These are phyloP conservation scores for Boletales sp. DNA, from an alignment of 768 basidiomycete genomes.

Conservation along the genomic window DNA sequence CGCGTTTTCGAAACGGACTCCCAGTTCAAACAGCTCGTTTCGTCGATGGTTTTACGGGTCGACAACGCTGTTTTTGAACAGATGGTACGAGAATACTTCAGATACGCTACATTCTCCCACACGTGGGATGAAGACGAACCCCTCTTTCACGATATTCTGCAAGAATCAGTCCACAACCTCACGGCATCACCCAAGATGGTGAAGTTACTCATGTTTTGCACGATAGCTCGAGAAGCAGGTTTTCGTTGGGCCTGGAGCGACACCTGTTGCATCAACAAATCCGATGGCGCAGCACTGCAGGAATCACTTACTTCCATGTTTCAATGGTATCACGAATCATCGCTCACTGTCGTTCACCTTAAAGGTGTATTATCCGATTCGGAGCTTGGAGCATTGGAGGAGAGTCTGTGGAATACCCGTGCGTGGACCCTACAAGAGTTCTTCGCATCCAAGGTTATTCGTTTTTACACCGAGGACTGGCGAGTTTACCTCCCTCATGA, in stretches of 20 bases:
- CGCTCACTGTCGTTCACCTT: conserved; percentile 24
- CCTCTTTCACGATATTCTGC: conserved; percentile 9
- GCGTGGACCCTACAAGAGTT: conserved; percentile 24
- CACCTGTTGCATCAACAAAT: conserved; percentile 24
- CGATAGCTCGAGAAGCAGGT: conserved; percentile 10
- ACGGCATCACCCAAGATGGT: conserved; percentile 1
- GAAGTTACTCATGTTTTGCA: conserved; percentile 19
- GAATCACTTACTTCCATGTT: conserved; percentile 28
- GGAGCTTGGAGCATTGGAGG: conserved; percentile 5
- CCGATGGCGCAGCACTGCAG: conserved; percentile 10
- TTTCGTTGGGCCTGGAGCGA: conserved; percentile 24
- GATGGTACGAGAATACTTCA: conserved; percentile 9
- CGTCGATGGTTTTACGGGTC: conserved; percentile 4
- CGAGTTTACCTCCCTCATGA: conserved; percentile 16
- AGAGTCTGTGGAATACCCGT: conserved; percentile 22
- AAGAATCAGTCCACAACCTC: conserved; percentile 9
- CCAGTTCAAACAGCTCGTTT: conserved; percentile 15
- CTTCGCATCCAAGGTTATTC: conserved; percentile 21
- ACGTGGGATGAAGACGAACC: conserved; percentile 21
- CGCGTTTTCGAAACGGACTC: conserved; percentile 7
- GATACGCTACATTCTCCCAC: conserved; percentile 22
- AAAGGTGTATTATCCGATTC: conserved; percentile 8
- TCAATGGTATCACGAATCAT: conserved; percentile 23
- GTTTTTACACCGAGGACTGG: conserved; percentile 23
- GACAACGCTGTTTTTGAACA: neutral